These are phyloP conservation scores for Myrmaecium sp. DNA, from an alignment of 2,329 filamentous ascomycete species.

Conservation along the genomic window DNA sequence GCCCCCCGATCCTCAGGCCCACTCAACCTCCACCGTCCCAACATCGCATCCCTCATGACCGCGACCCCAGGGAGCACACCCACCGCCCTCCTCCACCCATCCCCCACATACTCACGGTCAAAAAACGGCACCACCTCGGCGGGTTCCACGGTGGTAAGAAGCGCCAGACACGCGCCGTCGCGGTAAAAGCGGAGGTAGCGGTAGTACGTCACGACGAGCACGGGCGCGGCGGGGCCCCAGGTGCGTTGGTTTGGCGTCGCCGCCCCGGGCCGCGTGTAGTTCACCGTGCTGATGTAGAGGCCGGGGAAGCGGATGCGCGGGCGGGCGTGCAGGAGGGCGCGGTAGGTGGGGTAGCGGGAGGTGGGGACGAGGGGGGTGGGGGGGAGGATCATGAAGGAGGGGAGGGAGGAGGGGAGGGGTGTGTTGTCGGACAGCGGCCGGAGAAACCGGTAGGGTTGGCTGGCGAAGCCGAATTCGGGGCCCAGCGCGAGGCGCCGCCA, in stretches of 20 bases:
- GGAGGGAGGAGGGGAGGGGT: conserved; percentile 9
- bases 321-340: conserved; percentile 59
- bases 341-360: conserved; percentile 27
- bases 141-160: conserved; percentile 69
- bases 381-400: conserved; percentile 13
- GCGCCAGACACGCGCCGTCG: conserved; percentile 65
- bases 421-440: conserved; percentile 12
- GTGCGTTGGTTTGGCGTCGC: conserved; percentile 51
- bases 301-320: conserved; percentile 88
- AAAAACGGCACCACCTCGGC: conserved; percentile 76
- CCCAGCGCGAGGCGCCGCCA: conserved; percentile 67
- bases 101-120: conserved; percentile 48
- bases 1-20: conserved; percentile 21
- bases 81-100: conserved; percentile 4
- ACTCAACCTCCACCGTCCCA: conserved; percentile 49
- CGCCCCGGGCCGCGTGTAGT: conserved; percentile 76
- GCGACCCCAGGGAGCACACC: too few relatives aligned
- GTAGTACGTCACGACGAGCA: conserved; percentile 96
- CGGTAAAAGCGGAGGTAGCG: conserved; percentile 91
- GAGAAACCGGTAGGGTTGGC: conserved; percentile 69
- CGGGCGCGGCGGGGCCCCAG: conserved; percentile 57
- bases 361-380: conserved; percentile 19
- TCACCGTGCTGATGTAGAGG: conserved; percentile 91
- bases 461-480: conserved; percentile 56
- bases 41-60: conserved; percentile 52